phyloP scores from a whole-genome alignment of 2,329 filamentous ascomycete species.

The Nigrograna mackinnonii region DNA sequence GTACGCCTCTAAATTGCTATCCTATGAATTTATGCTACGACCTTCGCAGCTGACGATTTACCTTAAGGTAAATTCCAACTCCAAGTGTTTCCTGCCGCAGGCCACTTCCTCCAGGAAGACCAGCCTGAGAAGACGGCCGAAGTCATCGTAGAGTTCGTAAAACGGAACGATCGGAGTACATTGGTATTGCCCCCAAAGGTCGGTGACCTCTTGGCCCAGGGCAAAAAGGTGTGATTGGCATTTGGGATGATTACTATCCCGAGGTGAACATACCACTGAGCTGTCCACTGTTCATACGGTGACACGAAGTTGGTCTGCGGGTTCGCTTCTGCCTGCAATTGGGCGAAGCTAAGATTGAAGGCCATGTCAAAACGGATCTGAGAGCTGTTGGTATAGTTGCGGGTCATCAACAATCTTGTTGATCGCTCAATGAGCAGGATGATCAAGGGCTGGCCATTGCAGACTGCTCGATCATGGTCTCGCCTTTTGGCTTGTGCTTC shows the following conservation, averaged over 20 bases:
- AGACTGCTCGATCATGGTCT: too few species aligned
- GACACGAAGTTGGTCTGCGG: too few species aligned
- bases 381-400: too few species aligned
- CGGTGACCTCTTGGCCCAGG: slow-evolving; percentile 51
- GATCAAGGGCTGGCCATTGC: too few species aligned
- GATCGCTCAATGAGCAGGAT: too few species aligned
- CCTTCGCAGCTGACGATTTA: slow-evolving; percentile 13
- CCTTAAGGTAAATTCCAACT: slow-evolving; percentile 84
- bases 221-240: slow-evolving; percentile 51
- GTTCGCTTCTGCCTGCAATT: too few species aligned
- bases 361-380: too few species aligned
- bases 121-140: slow-evolving; percentile 86
- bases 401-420: too few species aligned
- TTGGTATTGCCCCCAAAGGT: slow-evolving; percentile 93
- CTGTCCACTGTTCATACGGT: too few species aligned
- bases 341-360: too few species aligned
- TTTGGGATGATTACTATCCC: too few species aligned
- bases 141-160: slow-evolving; percentile 86
- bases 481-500: slow-evolving; percentile 41
- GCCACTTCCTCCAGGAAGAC: slow-evolving; percentile 97
- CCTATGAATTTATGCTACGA: background rate
- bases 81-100: slow-evolving; percentile 91
- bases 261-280: too few species aligned
- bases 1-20: slow-evolving; percentile 48
- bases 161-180: slow-evolving; percentile 82